Base-by-base conservation (phyloP, 805 yeast genomes). In the Saccharomycopsis capsularis region DNA sequence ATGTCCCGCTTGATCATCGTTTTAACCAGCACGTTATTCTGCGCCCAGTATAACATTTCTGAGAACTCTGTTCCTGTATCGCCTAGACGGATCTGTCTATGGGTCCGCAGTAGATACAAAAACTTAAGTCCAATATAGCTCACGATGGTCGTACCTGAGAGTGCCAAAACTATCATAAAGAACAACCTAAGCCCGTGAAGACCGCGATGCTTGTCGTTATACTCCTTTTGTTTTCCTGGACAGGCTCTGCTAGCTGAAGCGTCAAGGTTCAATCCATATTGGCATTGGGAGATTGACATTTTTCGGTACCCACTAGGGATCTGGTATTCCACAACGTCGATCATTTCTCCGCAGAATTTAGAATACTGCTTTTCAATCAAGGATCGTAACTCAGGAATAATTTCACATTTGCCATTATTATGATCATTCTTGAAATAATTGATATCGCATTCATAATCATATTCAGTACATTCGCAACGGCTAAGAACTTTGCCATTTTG, bases 241-340 rank as follows among this genome's bases (percentile, higher is more conserved):
- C 99, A 93, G 3, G 96, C 77, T 50, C 68, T 73, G 2, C 82
- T 71, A n/a, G 67, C 70, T 62, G 80, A 74, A 34, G 74, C 71
- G 59, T 85, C 96, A 44, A 85, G 74, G 48, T 73, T 70, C 47
- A 78, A 64, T 2, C 98, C 98, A 13, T 22, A 91, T 40, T 69
- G 73, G 68, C 99, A 93, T 0, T 95, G 85, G 4, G 91, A 81
- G 50, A 84, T 62, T 1, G 96, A 90, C 24, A 88, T 75, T 59
- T 79, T 80, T 61, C 98, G 78, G 64, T 90, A 93, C 1, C 98
- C 99, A 1, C 97, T 88, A n/a, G 96, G 88, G 55, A 82, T 81
- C 71, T 81, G 85, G 63, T 79, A 90, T 60, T 86, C 88, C 53
- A 81, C 69, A 1, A 74, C 72, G 40, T 71, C 73, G n/a, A 22